Base-by-base conservation (phyloP, 176 grass and related monocot genomes). In the Tillandsia fasciculata region DNA sequence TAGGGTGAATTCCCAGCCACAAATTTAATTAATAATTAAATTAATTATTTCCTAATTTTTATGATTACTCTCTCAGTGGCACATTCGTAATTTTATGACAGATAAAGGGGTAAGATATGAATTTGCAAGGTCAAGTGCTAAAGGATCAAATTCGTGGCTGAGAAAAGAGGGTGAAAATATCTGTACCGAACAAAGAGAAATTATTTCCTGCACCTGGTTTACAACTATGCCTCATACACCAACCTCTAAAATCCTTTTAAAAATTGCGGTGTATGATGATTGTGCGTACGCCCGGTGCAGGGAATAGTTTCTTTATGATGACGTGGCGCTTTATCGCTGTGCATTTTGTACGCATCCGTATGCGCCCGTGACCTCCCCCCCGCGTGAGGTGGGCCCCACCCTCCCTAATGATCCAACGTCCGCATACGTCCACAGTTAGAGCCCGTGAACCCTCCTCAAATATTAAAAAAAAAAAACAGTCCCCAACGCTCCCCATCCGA, bases 141-240 rank as follows among this genome's bases (percentile, higher is more conserved):
- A 0, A 7, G 24, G 59, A 75, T 75, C 72, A 52, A 66, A 51
- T 75, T 75, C 58, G 72, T 66, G 72, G 71, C 56, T 26, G 58
- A 33, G 42, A 61, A 12, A 18, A 26, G 27, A 17, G 11, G 6
- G 53, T 2, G 22, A 74, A 59, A 27, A 51, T 51, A 74, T 64
- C 59, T 29, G 3, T 11, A 51, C 48, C 11, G 7, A 61, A 9
- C 17, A 15, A 23, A 15, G 0, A 0, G 9, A 23, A 61, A 23
- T 8, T n/a, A 20, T 61, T 17, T 15, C 52, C 52, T 56, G 15
- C 12, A 42, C 33, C 33, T 5, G 33, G 33, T 42, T 4, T 42
- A 42, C 7, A 42, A 7, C 7, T 0, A 1, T 42, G 0, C 6
- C 33, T 42, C 0, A 42, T 42, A 42, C 0, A 42, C 33, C 33